Percentiles rank a stretch among this genome's conserved stretches.
Conservation (phyloP, 139 green algal genomes). For the Micractinium conductrix region DNA sequence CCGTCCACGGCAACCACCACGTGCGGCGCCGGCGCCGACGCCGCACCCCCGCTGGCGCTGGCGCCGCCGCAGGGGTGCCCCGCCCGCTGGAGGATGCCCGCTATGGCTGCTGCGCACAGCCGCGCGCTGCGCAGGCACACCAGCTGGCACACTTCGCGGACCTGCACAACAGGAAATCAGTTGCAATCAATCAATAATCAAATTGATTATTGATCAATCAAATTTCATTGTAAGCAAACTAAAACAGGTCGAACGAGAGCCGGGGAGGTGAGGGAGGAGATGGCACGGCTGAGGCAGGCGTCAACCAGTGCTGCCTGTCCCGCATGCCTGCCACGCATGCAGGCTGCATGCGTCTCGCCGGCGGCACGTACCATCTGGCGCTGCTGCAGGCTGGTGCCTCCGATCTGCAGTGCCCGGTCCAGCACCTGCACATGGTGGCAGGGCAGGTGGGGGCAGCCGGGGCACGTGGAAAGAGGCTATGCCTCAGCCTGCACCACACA, state of each 20-base stretch:
- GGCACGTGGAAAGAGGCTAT: no score
- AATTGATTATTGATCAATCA: no score
- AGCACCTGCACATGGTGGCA: no score
- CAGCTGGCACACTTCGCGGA: slow-evolving; percentile 73
- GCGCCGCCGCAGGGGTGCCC: slow-evolving; percentile 37
- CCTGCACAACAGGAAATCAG: no score
- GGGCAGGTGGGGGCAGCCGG: no score
- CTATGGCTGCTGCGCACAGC: slow-evolving; percentile 66
- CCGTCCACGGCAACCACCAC: slow-evolving; percentile 74
- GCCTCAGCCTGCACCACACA: no score
- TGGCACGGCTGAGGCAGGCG: neutral
- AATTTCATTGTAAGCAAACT: no score
- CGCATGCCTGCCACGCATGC: neutral
- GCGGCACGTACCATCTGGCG: slow-evolving; percentile 2
- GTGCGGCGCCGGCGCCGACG: neutral
- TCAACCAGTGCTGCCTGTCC: neutral
- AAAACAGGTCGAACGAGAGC: no score
- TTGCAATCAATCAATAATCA: no score
- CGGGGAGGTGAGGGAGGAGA: no score
- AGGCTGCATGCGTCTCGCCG: no score
- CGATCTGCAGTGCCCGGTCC: slow-evolving; percentile 18
- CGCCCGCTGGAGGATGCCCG: slow-evolving; percentile 62
- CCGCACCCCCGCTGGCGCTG: neutral
- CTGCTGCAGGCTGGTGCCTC: slow-evolving; percentile 4
- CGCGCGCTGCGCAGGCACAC: slow-evolving; percentile 66